Evolutionary conservation across 2,329 filamentous ascomycete species (phyloP).

Genomic region (Xylaria sp.): DNA sequence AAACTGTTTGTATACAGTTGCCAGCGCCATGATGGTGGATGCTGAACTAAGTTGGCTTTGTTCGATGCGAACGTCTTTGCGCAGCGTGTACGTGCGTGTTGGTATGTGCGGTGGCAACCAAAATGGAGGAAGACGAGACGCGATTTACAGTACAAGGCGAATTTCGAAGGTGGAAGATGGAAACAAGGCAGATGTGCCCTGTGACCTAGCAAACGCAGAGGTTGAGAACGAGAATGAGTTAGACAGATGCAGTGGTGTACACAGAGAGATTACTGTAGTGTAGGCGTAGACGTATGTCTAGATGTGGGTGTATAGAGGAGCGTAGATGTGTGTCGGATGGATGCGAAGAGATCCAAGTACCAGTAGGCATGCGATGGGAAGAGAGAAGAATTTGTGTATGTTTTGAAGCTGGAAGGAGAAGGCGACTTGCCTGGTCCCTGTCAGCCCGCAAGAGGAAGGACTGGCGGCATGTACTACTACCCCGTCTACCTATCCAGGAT

Average conservation of each 20-base stretch:
- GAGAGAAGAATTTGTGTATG: not conserved
- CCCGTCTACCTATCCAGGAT: too few species aligned
- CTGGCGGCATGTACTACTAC: not conserved
- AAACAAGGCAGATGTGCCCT: not conserved
- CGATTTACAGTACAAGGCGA: not conserved
- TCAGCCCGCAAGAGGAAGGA: not conserved
- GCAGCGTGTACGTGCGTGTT: constrained; percentile 1
- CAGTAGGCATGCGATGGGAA: not conserved
- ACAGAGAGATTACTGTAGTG: too few species aligned
- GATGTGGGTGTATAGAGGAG: not conserved
- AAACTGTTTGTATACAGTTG: constrained; percentile 70
- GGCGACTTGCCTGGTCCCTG: not conserved
- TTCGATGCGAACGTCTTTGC: not conserved
- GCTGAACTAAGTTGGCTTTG: constrained; percentile 1
- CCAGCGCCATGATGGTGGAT: constrained; percentile 48
- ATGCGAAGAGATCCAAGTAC: not conserved
- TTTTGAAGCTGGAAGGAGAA: not conserved
- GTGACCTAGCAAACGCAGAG: not conserved
- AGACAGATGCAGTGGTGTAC: too few species aligned
- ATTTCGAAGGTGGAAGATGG: not conserved
- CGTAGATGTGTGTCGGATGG: too few species aligned
- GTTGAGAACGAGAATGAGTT: not conserved
- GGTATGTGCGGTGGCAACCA: not conserved
- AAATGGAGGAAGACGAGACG: constrained; percentile 1
- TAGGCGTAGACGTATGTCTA: not conserved